Percentiles rank a stretch among this genome's conserved stretches.
phyloP scores from a whole-genome alignment of 805 yeast species.

The Candida insectalens region DNA sequence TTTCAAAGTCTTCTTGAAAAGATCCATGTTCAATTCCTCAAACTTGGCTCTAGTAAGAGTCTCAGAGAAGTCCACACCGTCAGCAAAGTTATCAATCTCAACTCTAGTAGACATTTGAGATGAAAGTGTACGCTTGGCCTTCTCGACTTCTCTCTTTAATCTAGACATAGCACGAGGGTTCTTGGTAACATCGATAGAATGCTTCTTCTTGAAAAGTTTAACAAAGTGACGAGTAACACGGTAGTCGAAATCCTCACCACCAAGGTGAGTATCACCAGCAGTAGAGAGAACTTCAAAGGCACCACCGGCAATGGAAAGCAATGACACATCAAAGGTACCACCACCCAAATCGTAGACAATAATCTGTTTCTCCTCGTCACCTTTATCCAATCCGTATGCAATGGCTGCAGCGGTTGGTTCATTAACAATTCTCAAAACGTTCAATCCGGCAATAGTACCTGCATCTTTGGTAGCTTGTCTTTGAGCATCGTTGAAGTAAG shows the following conservation, averaged over 20 bases:
- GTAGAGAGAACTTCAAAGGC: conserved; percentile 90
- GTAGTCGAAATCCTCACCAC: conserved; percentile 95
- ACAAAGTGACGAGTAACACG: conserved; percentile 81
- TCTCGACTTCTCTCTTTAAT: conserved; percentile 95
- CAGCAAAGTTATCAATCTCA: conserved; percentile 90
- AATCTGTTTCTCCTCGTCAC: conserved; percentile 77
- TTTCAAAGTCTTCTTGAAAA: conserved; percentile 89
- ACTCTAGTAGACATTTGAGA: conserved; percentile 93
- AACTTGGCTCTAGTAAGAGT: conserved; percentile 95
- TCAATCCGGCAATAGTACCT: conserved; percentile 85
- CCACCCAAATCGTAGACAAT: conserved; percentile 95
- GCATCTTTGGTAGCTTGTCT: conserved; percentile 93
- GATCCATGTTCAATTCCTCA: conserved; percentile 88
- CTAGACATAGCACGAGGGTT: conserved; percentile 86
- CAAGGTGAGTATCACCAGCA: conserved; percentile 94
- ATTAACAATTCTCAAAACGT: conserved; percentile 79
- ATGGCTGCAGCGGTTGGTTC: conserved; percentile 98
- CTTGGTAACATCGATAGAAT: conserved; percentile 69
- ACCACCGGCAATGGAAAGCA: conserved; percentile 82
- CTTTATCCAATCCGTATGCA: conserved; percentile 87
- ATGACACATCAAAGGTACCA: conserved; percentile 92
- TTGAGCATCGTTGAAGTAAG: conserved; percentile 89
- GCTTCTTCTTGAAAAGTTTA: conserved; percentile 86
- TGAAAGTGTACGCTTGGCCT: conserved; percentile 94
- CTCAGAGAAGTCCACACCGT: conserved; percentile 93